A percentile compares a stretch with the other conserved stretches of the same genome.
Evolutionary conservation across 2,329 filamentous ascomycete genomes (phyloP).

Genomic region (Alternaria sp.): DNA sequence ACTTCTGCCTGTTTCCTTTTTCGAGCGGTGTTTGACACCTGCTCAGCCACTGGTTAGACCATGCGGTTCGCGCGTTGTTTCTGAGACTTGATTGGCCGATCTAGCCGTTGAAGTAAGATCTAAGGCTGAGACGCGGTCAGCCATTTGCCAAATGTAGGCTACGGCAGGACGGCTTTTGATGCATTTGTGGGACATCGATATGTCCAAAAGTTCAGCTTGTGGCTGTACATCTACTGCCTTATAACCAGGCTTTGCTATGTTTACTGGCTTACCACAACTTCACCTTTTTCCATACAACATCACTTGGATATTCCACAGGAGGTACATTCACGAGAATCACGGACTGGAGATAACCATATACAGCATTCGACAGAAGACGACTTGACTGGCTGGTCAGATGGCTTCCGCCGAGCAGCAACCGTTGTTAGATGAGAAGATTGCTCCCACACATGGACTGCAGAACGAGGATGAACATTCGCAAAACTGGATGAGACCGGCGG

Average conservation of each 20-base stretch:
- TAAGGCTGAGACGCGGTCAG: slow-evolving; percentile 32
- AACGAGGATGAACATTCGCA: not conserved
- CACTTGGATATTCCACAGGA: not conserved
- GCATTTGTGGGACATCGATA: slow-evolving; percentile 14
- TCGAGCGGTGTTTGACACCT: slow-evolving; percentile 6
- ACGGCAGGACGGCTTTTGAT: slow-evolving; percentile 15
- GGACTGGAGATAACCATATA: not conserved
- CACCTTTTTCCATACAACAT: not conserved
- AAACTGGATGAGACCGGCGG: not conserved
- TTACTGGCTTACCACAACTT: not conserved
- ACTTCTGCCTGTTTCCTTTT: slow-evolving; percentile 9
- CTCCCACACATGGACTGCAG: slow-evolving; percentile 9
- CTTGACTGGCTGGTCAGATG: slow-evolving; percentile 15
- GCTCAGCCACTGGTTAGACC: slow-evolving; percentile 2
- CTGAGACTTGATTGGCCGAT: slow-evolving; percentile 17
- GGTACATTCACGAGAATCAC: not conserved
- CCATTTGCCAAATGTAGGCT: slow-evolving; percentile 30
- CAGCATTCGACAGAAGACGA: not conserved
- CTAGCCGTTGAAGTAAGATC: not conserved
- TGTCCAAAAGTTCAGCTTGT: slow-evolving; percentile 4
- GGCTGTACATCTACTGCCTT: slow-evolving; percentile 8
- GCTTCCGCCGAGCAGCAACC: slow-evolving; percentile 18
- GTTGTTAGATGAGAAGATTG: slow-evolving; percentile 24
- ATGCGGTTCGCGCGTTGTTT: not conserved
- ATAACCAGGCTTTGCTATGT: slow-evolving; percentile 6